A percentile compares a stretch with the other conserved stretches of the same genome.
phyloP scores from a whole-genome alignment of 148 eudicot genomes.

The Simmondsia chinensis region DNA sequence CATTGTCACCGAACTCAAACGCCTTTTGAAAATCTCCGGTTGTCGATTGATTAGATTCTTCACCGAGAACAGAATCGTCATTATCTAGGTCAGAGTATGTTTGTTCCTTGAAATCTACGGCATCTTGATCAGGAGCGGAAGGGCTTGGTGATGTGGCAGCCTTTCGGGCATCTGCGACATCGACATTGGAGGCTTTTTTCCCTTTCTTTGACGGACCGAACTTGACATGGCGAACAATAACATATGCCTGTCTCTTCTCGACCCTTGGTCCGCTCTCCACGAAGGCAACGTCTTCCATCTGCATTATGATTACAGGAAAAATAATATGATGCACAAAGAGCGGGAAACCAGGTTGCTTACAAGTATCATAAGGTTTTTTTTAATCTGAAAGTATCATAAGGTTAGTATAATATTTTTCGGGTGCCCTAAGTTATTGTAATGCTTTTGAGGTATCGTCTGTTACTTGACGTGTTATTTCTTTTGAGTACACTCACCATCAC shows the following conservation, averaged over 20 bases:
- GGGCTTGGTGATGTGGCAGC: neutral
- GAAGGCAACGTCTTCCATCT: constrained; percentile 65
- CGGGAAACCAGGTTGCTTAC: no score
- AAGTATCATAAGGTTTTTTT: no score
- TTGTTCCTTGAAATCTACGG: constrained; percentile 5
- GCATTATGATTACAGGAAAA: constrained; percentile 5
- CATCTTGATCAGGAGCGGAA: constrained; percentile 3
- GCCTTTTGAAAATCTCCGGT: constrained; percentile 7
- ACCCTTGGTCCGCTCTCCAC: constrained; percentile 54
- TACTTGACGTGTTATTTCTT: no score
- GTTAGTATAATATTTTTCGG: no score
- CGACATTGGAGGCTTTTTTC: constrained; percentile 26
- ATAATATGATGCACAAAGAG: no score
- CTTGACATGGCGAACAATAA: constrained; percentile 60
- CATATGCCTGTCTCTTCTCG: constrained; percentile 43
- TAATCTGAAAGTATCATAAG: no score
- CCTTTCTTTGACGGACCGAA: constrained; percentile 67
- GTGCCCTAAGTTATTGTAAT: no score
- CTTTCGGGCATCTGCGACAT: neutral
- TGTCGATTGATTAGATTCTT: constrained; percentile 5
- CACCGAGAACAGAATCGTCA: constrained; percentile 13
- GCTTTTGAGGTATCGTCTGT: no score
- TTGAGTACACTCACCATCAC: no score
- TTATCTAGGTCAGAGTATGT: constrained; percentile 9
- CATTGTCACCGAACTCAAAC: constrained; percentile 14